Evolutionary conservation across 2,329 filamentous ascomycete genomes (phyloP).

Genomic region (Ceratocystis diversiconidia): DNA sequence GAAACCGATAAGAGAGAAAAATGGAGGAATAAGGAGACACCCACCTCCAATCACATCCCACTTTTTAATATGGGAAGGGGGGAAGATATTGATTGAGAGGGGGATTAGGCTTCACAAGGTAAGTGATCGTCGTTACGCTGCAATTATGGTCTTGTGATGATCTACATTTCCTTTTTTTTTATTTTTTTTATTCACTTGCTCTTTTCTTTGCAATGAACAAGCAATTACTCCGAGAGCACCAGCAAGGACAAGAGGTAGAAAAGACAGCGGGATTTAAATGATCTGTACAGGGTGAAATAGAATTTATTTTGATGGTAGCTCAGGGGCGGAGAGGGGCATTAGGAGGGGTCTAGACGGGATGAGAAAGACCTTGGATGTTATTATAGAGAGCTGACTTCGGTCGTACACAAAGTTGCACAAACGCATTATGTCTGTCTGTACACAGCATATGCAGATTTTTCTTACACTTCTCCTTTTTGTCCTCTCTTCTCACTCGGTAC

Average conservation of each 20-base stretch:
- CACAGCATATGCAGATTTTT: neutral
- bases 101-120: neutral
- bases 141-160: neutral
- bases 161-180: neutral
- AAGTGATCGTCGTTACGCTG: neutral
- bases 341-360: too few species aligned
- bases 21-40: neutral
- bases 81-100: neutral
- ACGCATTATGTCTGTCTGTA: neutral
- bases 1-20: neutral
- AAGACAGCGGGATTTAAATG: slow-evolving; percentile 4
- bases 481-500: neutral
- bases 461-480: neutral
- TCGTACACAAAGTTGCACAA: too few species aligned
- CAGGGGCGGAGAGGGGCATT: neutral
- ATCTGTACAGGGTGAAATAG: neutral
- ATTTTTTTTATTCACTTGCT: neutral
- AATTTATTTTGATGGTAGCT: neutral
- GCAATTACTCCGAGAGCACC: neutral
- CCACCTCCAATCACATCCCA: neutral
- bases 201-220: neutral
- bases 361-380: too few species aligned
- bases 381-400: too few species aligned
- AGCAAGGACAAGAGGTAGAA: neutral
- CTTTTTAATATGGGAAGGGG: neutral